A percentile compares a stretch with the other conserved stretches of the same genome.
These are phyloP conservation scores for Drosera spatulata DNA, from an alignment of 179 eudicot genomes.

Conservation along the genomic window DNA sequence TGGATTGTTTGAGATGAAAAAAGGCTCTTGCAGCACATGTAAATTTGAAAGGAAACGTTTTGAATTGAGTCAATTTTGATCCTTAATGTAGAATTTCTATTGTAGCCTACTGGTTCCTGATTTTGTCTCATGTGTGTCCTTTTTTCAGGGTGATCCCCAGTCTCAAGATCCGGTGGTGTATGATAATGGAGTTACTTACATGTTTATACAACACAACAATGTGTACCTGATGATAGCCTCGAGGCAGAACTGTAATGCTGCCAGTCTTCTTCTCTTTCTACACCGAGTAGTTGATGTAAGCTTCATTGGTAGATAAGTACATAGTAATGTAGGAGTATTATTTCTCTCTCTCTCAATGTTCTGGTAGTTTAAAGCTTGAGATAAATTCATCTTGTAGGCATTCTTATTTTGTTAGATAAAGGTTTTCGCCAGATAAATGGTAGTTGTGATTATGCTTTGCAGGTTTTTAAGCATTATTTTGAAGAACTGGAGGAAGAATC, in stretches of 20 bases:
- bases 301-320: constrained; percentile 5
- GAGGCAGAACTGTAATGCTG: constrained; percentile 83
- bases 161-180: constrained; percentile 56
- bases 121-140: neutral
- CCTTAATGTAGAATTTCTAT: neutral
- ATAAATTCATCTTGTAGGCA: too few species aligned
- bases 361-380: neutral
- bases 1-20: too few species aligned
- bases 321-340: neutral
- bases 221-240: constrained; percentile 68
- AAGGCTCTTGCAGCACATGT: too few species aligned
- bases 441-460: constrained; percentile 4
- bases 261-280: constrained; percentile 70
- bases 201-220: constrained; percentile 78
- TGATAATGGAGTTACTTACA: constrained; percentile 72
- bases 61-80: neutral
- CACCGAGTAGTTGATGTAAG: constrained; percentile 63
- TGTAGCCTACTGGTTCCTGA: neutral
- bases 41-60: neutral
- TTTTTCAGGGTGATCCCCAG: constrained; percentile 43
- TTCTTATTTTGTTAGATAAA: too few species aligned
- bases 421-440: too few species aligned
- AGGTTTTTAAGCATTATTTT: constrained; percentile 79
- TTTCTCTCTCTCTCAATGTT: neutral
- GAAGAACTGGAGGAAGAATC: constrained; percentile 79